Evolutionary conservation across 495 filamentous ascomycete genomes (phyloP), one percentile per base, ranked within the genome.

Genomic region (Daldinia grandis): DNA sequence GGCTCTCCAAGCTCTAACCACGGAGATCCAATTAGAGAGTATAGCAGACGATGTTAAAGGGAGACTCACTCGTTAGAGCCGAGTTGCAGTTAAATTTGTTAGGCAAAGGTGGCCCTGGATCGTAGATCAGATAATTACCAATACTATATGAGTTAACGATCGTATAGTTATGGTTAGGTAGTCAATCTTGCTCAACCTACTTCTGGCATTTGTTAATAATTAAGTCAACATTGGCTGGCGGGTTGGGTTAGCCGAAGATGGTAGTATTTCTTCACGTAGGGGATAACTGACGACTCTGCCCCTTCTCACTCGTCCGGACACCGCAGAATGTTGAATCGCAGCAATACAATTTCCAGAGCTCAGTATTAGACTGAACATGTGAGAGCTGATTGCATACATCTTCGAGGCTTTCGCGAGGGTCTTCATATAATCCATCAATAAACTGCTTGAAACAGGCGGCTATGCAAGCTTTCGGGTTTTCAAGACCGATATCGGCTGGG

Each of bases 121-220:
- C 80, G 58, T 76, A 66, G 30, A 83, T 74, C 14, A 68, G 68
- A 40, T 69, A 68, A 63, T 76, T 75, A 6, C 82, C 81, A 55
- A 78, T 75, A 58, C 82, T 82, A 63, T 6, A 25, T 31, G 21
- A 49, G 33, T 74, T 25, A 69, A 47, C 19, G 14, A 27, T 21
- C 47, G 17, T 12, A 12, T 47, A 24, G 9, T 28, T 50, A 30
- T 24, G 19, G 30, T 17, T 14, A 7, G 28, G 8, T 15, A 9
- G n/a, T 21, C 33, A 10, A n/a, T 10, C 14, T 1, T 28, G 28
- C 24, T 49, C 24, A 37, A 63, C 82, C 76, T 68, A 84, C 83
- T 81, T 79, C 53, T 83, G 78, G 53, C 82, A 85, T 54, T 73
- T 78, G 72, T 82, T 85, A 78, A 84, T 83, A 58, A 85, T 80